phyloP scores from a whole-genome alignment of 2,329 filamentous ascomycete genomes.

The Sclerotinia trifoliorum region DNA sequence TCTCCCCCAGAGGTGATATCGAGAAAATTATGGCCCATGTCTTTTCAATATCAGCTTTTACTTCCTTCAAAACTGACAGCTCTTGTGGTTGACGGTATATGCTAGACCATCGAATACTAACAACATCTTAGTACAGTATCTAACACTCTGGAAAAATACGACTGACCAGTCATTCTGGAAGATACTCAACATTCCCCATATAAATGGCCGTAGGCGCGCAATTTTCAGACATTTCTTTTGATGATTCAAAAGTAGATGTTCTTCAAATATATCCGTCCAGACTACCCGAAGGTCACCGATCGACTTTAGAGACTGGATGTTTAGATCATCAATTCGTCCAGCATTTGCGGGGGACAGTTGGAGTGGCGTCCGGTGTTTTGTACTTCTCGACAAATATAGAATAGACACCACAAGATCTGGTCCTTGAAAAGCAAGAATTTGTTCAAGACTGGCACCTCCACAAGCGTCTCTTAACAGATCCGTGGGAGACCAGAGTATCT shows the following conservation, averaged over 20 bases:
- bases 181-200: background rate
- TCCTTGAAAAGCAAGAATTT: slow-evolving; percentile 9
- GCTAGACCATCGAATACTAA: background rate
- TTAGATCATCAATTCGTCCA: slow-evolving; percentile 8
- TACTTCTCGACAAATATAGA: background rate
- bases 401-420: background rate
- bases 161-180: background rate
- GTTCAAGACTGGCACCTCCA: background rate
- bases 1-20: background rate
- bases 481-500: background rate
- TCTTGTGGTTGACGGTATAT: background rate
- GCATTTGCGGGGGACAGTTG: background rate
- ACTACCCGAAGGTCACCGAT: background rate
- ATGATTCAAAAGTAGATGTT: background rate
- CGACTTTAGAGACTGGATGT: background rate
- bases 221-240: background rate
- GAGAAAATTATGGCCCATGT: background rate
- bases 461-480: background rate
- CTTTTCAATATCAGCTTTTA: slow-evolving; percentile 9
- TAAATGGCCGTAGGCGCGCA: background rate
- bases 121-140: background rate
- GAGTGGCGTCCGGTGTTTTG: background rate
- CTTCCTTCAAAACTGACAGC: background rate
- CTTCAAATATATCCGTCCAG: slow-evolving; percentile 7
- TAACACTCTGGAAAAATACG: background rate